phyloP scores from a whole-genome alignment of 768 basidiomycete genomes.

The Suillus lakei region DNA sequence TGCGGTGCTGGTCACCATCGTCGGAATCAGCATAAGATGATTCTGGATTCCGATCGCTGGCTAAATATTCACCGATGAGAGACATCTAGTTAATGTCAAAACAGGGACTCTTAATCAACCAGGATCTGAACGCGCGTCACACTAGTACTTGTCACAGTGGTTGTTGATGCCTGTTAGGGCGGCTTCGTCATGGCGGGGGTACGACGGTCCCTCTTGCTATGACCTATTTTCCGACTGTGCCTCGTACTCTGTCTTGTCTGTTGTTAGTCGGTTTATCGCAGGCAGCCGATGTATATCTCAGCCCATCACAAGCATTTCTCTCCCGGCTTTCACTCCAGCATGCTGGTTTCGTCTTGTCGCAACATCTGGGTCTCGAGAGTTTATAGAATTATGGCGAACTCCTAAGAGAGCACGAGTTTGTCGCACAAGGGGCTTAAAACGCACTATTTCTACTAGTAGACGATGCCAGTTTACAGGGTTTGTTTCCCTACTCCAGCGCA shows the following conservation, averaged over 20 bases:
- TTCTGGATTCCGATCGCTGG: too few relatives aligned
- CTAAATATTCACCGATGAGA: too few relatives aligned
- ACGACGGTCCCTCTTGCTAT: too few relatives aligned
- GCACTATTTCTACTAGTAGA: conserved; percentile 61
- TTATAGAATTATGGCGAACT: conserved; percentile 42
- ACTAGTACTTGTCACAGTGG: conserved; percentile 17
- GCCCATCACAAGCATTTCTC: conserved; percentile 46
- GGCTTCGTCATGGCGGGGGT: too few relatives aligned
- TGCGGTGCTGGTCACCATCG: too few relatives aligned
- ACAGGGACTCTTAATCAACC: too few relatives aligned
- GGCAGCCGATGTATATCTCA: conserved; percentile 66
- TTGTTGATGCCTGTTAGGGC: conserved; percentile 30
- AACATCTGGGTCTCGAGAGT: conserved; percentile 72
- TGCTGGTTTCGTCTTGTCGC: conserved; percentile 64
- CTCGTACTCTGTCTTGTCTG: conserved; percentile 25
- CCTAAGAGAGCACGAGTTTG: conserved; percentile 49
- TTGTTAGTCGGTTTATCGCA: conserved; percentile 41
- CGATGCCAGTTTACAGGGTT: conserved; percentile 60
- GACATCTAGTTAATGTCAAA: too few relatives aligned
- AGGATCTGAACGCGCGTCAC: conserved; percentile 11
- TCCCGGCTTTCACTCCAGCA: conserved; percentile 52
- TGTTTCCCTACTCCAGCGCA: conserved; percentile 16
- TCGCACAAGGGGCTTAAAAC: conserved; percentile 57
- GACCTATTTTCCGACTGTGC: too few relatives aligned
- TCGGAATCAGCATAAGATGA: too few relatives aligned